Conservation (phyloP, 805 yeast species). For the Nakazawaea molendinolei region DNA sequence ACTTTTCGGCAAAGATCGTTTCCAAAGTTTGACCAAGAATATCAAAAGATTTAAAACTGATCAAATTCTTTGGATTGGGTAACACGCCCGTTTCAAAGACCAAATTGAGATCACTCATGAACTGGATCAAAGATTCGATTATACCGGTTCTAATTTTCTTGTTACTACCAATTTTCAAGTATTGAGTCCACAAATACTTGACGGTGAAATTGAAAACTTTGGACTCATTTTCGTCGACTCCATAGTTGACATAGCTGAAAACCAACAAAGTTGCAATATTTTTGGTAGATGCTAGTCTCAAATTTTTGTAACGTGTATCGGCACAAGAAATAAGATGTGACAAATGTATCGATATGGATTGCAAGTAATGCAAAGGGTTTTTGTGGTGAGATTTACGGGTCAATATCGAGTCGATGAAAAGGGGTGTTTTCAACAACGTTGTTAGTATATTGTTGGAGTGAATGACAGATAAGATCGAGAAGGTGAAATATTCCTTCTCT, state of each 20-base stretch:
- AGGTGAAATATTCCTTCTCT: constrained; percentile 17
- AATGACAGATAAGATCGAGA: constrained; percentile 23
- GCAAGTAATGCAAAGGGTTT: constrained; percentile 18
- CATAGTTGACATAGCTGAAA: constrained; percentile 24
- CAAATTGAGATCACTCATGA: constrained; percentile 23
- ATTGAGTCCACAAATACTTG: constrained; percentile 15
- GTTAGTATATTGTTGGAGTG: constrained; percentile 22
- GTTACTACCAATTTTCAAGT: constrained; percentile 12
- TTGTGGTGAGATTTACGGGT: constrained; percentile 18
- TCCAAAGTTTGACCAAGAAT: constrained; percentile 17
- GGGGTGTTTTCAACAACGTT: constrained; percentile 26
- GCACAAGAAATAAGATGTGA: constrained; percentile 17
- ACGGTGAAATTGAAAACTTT: constrained; percentile 20
- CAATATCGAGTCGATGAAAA: constrained; percentile 18
- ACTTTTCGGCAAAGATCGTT: constrained; percentile 18
- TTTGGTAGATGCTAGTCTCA: constrained; percentile 23
- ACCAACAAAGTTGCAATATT: constrained; percentile 25
- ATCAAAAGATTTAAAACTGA: constrained; percentile 22
- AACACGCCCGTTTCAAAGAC: constrained; percentile 24
- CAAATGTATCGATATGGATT: constrained; percentile 16
- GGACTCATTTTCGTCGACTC: constrained; percentile 20
- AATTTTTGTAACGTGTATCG: constrained; percentile 22
- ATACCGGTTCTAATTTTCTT: constrained; percentile 19
- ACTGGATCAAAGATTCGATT: constrained; percentile 24
- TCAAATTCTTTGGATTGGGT: constrained; percentile 23